Conservation (phyloP, 768 basidiomycete genomes). For the Gloeostereum incarnatum region DNA sequence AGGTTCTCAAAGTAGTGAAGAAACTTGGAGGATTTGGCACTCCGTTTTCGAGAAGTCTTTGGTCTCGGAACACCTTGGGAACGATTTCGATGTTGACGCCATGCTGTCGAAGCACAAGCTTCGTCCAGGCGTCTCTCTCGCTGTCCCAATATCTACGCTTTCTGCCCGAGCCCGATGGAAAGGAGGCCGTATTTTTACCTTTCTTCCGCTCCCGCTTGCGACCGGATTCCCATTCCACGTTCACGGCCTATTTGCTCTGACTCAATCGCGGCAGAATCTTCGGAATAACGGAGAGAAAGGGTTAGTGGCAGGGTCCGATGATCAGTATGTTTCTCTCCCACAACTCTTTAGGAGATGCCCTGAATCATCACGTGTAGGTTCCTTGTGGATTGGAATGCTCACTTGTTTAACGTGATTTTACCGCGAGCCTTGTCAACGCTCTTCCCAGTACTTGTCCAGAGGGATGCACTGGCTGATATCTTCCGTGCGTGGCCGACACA, state of each 20-base stretch:
- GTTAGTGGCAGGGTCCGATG: constrained; percentile 10
- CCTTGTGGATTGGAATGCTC: constrained; percentile 13
- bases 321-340: constrained; percentile 11
- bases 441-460: constrained; percentile 7
- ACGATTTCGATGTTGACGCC: constrained; percentile 9
- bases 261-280: constrained; percentile 18
- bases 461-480: constrained; percentile 9
- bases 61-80: constrained; percentile 4
- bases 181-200: constrained; percentile 22
- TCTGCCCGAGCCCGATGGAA: constrained; percentile 1
- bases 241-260: constrained; percentile 21
- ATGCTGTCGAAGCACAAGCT: constrained; percentile 18
- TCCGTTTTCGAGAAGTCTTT: constrained; percentile 7
- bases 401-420: constrained; percentile 13
- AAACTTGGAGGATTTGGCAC: constrained; percentile 13
- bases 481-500: constrained; percentile 13
- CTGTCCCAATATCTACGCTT: no score
- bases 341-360: background rate
- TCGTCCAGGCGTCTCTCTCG: constrained; percentile 16
- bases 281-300: constrained; percentile 19
- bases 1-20: no score
- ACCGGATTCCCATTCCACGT: constrained; percentile 21
- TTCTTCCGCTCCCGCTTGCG: constrained; percentile 21
- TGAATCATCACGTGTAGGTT: constrained; percentile 4
- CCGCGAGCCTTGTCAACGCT: constrained; percentile 10